Percentiles rank a stretch among this genome's conserved stretches.
Conservation (phyloP, 768 basidiomycete genomes). For the Tricholoma hemisulphureum region DNA sequence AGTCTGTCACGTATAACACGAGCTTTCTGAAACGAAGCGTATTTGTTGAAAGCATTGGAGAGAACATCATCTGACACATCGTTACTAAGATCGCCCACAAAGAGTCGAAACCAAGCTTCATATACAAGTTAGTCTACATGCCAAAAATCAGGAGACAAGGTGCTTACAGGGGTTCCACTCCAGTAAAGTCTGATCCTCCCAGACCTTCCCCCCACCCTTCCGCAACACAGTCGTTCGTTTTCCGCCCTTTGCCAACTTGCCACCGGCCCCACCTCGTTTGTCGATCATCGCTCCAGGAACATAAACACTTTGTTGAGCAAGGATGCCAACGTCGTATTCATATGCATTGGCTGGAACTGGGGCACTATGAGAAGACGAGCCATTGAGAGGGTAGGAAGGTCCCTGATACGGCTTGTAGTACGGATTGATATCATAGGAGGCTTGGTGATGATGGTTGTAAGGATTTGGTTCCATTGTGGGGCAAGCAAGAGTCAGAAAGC, state of each 20-base stretch:
- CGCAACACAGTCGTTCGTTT: constrained; percentile 92
- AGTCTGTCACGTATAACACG: constrained; percentile 93
- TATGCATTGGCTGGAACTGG: constrained; percentile 89
- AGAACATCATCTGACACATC: constrained; percentile 97
- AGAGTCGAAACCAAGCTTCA: constrained; percentile 93
- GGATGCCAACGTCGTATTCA: constrained; percentile 88
- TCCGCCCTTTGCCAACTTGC: constrained; percentile 83
- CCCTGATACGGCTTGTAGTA: constrained; percentile 82
- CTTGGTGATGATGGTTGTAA: constrained; percentile 47
- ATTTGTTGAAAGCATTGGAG: constrained; percentile 89
- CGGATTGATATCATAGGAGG: constrained; percentile 64
- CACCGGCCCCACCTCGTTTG: constrained; percentile 81
- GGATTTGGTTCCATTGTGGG: constrained; percentile 45
- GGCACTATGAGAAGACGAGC: constrained; percentile 64
- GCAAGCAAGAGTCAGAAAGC: constrained; percentile 1
- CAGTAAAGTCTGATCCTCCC: constrained; percentile 96
- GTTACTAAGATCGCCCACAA: constrained; percentile 97
- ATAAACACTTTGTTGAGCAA: constrained; percentile 90
- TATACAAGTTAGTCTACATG: constrained; percentile 11
- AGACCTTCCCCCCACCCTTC: constrained; percentile 94
- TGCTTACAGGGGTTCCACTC: constrained; percentile 98
- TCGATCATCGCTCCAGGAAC: constrained; percentile 90
- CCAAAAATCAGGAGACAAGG: not conserved
- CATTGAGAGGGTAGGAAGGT: constrained; percentile 66
- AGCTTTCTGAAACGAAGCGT: constrained; percentile 90